Evolutionary conservation across 306 rosid species (phyloP), one percentile per base, ranked within the genome.

Genomic region (Macrotyloma uniflorum): DNA sequence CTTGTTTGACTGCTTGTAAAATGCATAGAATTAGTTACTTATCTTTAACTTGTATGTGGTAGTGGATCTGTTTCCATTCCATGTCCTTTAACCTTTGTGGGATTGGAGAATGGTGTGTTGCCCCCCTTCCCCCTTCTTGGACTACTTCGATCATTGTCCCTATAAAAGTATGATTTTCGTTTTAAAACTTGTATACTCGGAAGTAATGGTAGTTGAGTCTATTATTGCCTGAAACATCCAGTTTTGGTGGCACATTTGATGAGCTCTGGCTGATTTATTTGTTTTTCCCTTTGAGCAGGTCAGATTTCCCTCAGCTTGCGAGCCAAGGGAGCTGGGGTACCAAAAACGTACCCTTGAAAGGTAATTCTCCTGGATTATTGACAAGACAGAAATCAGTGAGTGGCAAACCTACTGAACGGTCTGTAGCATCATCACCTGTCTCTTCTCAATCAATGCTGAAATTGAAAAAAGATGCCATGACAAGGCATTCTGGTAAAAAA

Each of bases 271-370:
- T 69, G 75, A 64, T 66, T 63, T 58, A 33, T 57, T 54, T 80
- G 18, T 65, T 70, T 51, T 16, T 67, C 28, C 28, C 50, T 87
- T 38, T 69, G 72, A 70, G 76, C 92, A 94, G 98, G 83, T 82
- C 83, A 3, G 97, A 88, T 71, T 93, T 90, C 69, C 93, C 93
- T 62, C 89, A 88, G 68, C 97, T 88, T 72, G 86, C 83, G 19
- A 79, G 87, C 67, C 92, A 89, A 50, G 84, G 90, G 28, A 88
- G 86, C 82, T 73, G 84, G 94, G 93, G 88, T 26, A 81, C 81
- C 13, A 90, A 85, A 83, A 84, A 49, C 72, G 76, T 82, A 47
- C 77, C 90, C 22, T 18, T 58, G 5, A 92, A 92, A 89, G 90
- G 86, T 62, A 89, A 79, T 80, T 89, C 92, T 4, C 72, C 87